Percentiles rank a stretch among this genome's conserved stretches.
Evolutionary conservation across 2,329 filamentous ascomycete genomes (phyloP).

Genomic region (Paraphaeosphaeria sporulosa): DNA sequence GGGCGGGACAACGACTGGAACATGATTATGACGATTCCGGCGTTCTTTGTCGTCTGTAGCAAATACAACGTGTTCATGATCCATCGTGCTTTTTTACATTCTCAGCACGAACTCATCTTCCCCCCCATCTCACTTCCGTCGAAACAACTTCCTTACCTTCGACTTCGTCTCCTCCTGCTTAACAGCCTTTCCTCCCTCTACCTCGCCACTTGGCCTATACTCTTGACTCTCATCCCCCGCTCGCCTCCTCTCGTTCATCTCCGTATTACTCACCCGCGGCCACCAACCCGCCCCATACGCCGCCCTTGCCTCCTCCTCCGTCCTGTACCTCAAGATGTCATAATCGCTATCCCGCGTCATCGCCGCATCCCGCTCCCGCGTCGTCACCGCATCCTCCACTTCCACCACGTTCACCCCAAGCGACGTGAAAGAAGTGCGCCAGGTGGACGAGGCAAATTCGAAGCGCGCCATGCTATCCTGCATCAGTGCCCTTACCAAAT

Average conservation of each 20-base stretch:
- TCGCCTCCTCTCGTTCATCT: slow-evolving; percentile 45
- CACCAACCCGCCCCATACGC: slow-evolving; percentile 38
- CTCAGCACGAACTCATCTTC: background rate
- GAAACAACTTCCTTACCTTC: background rate
- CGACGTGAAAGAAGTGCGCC: slow-evolving; percentile 4
- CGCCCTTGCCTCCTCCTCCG: slow-evolving; percentile 30
- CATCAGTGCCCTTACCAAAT: background rate
- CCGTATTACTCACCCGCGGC: slow-evolving; percentile 45
- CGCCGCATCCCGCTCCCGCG: slow-evolving; percentile 38
- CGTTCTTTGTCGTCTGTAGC: background rate
- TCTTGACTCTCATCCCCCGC: background rate
- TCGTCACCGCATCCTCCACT: slow-evolving; percentile 24
- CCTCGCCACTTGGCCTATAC: background rate
- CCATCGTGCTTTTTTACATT: background rate
- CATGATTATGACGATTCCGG: background rate
- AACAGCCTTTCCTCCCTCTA: background rate
- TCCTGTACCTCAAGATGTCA: slow-evolving; percentile 46
- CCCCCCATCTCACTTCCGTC: background rate
- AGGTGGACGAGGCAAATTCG: slow-evolving; percentile 12
- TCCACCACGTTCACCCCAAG: slow-evolving; percentile 28
- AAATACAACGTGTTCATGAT: background rate
- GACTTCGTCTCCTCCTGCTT: background rate
- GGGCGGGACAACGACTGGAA: background rate
- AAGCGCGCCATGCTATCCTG: slow-evolving; percentile 18
- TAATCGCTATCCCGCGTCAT: slow-evolving; percentile 44